Conservation (phyloP, 1,284 basidiomycete genomes). For the Wolfiporia cocos region DNA sequence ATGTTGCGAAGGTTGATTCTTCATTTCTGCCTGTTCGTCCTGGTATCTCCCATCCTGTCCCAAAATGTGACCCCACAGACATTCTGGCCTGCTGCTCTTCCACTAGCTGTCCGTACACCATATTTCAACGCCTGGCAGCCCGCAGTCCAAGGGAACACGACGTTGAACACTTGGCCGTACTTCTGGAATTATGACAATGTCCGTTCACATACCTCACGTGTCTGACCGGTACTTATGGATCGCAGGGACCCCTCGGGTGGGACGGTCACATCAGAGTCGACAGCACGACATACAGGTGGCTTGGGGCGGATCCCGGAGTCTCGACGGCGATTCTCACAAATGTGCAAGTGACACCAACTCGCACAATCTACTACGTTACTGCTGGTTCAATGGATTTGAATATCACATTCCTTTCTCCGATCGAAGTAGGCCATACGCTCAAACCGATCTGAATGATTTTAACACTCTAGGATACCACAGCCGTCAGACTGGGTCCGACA, state of each 20-base stretch:
- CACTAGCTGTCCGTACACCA: constrained; percentile 12
- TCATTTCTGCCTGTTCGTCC: no score
- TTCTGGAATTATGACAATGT: no score
- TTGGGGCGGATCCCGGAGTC: constrained; percentile 6
- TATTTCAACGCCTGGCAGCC: constrained; percentile 6
- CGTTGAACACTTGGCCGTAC: not conserved
- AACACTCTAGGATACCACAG: constrained; percentile 7
- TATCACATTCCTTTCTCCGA: no score
- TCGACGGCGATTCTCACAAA: constrained; percentile 5
- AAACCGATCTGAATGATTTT: no score
- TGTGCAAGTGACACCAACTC: constrained; percentile 12
- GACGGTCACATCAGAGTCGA: constrained; percentile 17
- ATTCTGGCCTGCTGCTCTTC: constrained; percentile 10
- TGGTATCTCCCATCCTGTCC: no score
- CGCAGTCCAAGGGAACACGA: not conserved
- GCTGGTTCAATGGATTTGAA: constrained; percentile 12
- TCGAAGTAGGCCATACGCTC: constrained; percentile 11
- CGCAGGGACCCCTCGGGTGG: no score
- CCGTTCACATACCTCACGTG: no score
- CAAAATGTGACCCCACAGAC: constrained; percentile 2
- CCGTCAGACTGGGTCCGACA: constrained; percentile 21
- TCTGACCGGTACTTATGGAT: constrained; percentile 1
- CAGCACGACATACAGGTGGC: constrained; percentile 14
- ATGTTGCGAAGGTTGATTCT: no score
- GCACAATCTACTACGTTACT: constrained; percentile 8